Conservation (phyloP, 2,329 filamentous ascomycete genomes). For the Trichoderma asperellum region DNA sequence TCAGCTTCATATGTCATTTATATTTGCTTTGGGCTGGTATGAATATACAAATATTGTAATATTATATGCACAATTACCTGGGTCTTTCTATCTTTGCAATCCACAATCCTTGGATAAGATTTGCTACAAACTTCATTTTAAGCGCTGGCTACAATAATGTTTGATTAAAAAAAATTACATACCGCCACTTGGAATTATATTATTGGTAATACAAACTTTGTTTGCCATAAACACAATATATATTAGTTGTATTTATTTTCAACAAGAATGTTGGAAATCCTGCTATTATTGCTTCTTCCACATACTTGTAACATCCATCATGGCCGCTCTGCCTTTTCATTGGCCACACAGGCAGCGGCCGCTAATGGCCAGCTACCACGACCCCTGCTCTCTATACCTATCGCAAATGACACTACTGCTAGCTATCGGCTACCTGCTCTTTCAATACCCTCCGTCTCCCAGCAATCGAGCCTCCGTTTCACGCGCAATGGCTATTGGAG, state of each 20-base stretch:
- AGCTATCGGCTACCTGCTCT: background rate
- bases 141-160: background rate
- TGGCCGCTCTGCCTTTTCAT: background rate
- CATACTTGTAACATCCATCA: background rate
- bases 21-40: background rate
- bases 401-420: constrained; percentile 15
- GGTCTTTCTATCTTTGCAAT: background rate
- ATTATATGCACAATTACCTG: background rate
- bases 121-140: background rate
- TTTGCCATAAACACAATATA: background rate
- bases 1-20: background rate
- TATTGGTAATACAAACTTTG: background rate
- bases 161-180: background rate
- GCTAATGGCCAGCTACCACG: background rate
- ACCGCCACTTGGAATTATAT: background rate
- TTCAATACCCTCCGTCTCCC: background rate
- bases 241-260: background rate
- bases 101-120: background rate
- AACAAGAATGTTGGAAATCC: background rate
- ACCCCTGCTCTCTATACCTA: constrained; percentile 4
- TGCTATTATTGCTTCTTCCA: background rate
- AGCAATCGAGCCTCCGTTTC: background rate
- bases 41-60: background rate
- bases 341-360: background rate
- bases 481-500: constrained; percentile 55